These are phyloP conservation scores for Sclerotinia minor DNA, from an alignment of 2,329 filamentous ascomycete genomes.

Conservation along the genomic window DNA sequence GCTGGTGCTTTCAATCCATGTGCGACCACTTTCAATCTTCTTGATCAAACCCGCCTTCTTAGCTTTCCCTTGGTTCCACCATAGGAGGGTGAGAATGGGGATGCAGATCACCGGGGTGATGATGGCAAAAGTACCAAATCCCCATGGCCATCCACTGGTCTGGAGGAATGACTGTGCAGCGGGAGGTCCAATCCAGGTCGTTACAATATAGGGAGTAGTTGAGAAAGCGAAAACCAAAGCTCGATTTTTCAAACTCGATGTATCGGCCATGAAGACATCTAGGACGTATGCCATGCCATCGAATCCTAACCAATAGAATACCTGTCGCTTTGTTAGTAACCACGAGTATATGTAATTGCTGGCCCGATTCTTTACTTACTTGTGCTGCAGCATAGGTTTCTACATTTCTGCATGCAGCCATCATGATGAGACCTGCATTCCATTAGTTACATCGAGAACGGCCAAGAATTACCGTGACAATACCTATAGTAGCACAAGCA, in stretches of 20 bases:
- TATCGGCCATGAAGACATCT: conserved; percentile 67
- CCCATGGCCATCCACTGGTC: conserved; percentile 64
- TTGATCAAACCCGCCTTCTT: conserved; percentile 51
- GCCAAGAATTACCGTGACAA: not conserved
- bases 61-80: conserved; percentile 59
- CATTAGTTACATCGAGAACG: conserved; percentile 4
- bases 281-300: conserved; percentile 56
- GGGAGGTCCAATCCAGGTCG: conserved; percentile 61
- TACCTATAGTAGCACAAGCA: conserved; percentile 49
- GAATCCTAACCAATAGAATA: conserved; percentile 39
- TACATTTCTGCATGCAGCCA: conserved; percentile 62
- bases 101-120: conserved; percentile 60
- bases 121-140: conserved; percentile 65
- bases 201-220: conserved; percentile 64
- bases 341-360: not conserved
- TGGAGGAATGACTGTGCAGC: conserved; percentile 56
- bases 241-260: conserved; percentile 63
- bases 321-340: conserved; percentile 23
- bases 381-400: conserved; percentile 57
- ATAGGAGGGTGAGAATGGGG: conserved; percentile 59
- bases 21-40: conserved; percentile 48
- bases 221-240: conserved; percentile 55
- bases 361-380: conserved; percentile 62
- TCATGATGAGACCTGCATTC: conserved; percentile 59
- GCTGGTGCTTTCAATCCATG: conserved; percentile 48